Percentiles rank a stretch among this genome's conserved stretches.
phyloP scores from a whole-genome alignment of 169 alveolate genomes.

The Cryptosporidium parvum region DNA sequence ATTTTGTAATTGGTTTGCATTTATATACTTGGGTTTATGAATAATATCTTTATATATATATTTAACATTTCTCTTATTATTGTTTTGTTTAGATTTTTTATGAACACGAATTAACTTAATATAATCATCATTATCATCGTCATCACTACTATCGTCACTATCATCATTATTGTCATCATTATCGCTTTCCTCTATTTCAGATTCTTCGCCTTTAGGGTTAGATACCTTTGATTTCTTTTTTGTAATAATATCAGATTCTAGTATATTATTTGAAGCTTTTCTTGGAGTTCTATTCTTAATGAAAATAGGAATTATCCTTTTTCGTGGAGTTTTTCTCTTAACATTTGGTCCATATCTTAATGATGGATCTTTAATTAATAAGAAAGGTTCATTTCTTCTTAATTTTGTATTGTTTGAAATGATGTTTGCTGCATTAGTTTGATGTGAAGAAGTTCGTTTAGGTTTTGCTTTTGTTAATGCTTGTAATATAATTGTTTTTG shows the following conservation, averaged over 20 bases:
- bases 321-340: background rate
- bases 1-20: background rate
- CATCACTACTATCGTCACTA: background rate
- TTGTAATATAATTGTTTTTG: no score
- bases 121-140: background rate
- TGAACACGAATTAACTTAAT: constrained; percentile 12
- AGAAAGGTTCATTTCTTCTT: constrained; percentile 59
- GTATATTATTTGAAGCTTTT: background rate
- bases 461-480: background rate
- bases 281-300: background rate
- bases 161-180: no score
- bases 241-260: constrained; percentile 1
- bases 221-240: background rate
- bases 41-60: constrained; percentile 1
- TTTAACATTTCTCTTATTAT: background rate
- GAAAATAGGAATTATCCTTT: constrained; percentile 25
- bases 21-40: constrained; percentile 37
- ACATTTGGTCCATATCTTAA: constrained; percentile 56
- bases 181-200: background rate
- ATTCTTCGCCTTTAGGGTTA: background rate
- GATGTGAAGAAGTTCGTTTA: background rate
- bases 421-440: background rate
- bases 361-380: constrained; percentile 23
- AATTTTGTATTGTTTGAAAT: background rate
- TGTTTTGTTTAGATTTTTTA: background rate